phyloP scores from a whole-genome alignment of 768 basidiomycete species.

The Sporobolomyces pararoseus region DNA sequence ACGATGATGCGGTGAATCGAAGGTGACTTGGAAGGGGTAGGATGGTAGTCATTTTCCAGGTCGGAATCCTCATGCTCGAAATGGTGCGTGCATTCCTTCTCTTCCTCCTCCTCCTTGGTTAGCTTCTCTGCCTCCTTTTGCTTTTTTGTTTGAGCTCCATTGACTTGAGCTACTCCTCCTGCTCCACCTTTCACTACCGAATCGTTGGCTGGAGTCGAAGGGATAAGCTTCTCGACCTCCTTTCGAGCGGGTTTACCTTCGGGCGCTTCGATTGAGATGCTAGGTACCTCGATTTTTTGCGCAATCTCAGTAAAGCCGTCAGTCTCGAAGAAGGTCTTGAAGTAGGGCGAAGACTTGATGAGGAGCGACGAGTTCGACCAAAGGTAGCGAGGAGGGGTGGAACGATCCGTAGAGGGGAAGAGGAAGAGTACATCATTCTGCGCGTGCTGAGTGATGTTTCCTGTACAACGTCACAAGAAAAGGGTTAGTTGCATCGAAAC shows the following conservation, averaged over 20 bases:
- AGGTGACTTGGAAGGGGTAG: neutral
- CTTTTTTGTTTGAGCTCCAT: too few species aligned
- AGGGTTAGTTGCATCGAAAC: too few species aligned
- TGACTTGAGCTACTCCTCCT: too few species aligned
- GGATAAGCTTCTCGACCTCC: neutral
- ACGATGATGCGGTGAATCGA: conserved; percentile 4
- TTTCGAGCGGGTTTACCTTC: neutral
- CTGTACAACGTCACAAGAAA: neutral
- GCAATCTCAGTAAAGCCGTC: neutral
- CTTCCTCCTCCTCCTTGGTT: neutral
- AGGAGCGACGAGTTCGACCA: neutral
- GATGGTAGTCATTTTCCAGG: neutral
- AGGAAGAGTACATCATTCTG: conserved; percentile 5
- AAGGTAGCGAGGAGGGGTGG: neutral
- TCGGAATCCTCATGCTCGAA: neutral
- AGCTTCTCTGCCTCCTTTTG: too few species aligned
- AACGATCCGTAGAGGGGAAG: neutral
- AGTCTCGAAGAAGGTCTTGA: neutral
- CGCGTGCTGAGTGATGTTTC: neutral
- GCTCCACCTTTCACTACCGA: too few species aligned
- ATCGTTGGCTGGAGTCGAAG: too few species aligned
- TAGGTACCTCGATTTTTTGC: neutral
- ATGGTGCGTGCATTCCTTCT: neutral
- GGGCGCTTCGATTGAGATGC: neutral
- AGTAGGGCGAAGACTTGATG: neutral